phyloP scores from a whole-genome alignment of 73 alveolate species.

The Urostyla sp. region DNA sequence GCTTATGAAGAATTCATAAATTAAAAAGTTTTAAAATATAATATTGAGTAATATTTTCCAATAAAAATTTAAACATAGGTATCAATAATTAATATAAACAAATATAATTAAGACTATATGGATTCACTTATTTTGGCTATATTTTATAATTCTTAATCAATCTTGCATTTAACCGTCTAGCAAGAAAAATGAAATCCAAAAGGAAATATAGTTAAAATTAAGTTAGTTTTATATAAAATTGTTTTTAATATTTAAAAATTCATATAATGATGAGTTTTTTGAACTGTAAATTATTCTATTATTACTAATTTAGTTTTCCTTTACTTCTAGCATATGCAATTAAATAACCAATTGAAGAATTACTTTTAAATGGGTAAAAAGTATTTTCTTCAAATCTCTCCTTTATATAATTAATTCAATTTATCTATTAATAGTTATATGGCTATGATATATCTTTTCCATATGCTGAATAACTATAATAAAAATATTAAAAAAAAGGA shows the following conservation, averaged over 20 bases:
- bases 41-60: not conserved
- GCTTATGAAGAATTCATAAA: constrained; percentile 3
- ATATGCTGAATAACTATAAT: not conserved
- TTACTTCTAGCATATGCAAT: not conserved
- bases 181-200: not conserved
- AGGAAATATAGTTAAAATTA: not conserved
- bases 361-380: constrained; percentile 4
- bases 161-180: not conserved
- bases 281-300: too few species aligned
- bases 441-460: constrained; percentile 38
- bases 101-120: not conserved
- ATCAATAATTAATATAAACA: not conserved
- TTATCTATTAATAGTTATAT: constrained; percentile 9
- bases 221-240: constrained; percentile 1
- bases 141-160: not conserved
- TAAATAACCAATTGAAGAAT: not conserved
- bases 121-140: constrained; percentile 22
- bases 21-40: not conserved
- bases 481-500: not conserved
- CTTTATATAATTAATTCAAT: constrained; percentile 13
- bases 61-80: not conserved
- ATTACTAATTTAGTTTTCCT: too few species aligned
- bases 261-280: constrained; percentile 37
- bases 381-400: not conserved
- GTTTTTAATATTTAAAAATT: constrained; percentile 11